Base-by-base conservation (phyloP, 1,139 yeast species). In the Barnettozyma hawaiiensis region DNA sequence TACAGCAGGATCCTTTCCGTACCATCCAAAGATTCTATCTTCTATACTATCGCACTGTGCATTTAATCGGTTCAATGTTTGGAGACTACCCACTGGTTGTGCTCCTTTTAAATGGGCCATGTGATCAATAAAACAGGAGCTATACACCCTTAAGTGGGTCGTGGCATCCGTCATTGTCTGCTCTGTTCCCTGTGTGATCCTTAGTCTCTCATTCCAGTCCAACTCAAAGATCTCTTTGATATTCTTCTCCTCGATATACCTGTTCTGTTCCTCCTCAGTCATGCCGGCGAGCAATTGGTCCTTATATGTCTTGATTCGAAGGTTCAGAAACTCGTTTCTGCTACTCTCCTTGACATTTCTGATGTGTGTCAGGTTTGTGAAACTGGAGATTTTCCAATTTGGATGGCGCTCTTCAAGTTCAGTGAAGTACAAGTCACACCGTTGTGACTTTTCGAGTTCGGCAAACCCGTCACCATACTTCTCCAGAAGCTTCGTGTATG, bases 11-110 rank as follows among this genome's bases (percentile, higher is more conserved):
- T 57, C 52, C 40, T 61, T 52, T 2, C 70, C 58, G 32, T 68
- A 48, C 73, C 73, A 69, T 29, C 64, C 69, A 51, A 66, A 69
- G 19, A 69, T 46, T 47, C 71, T 58, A 19, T 59, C 53, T 45
- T 69, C 73, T 7, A 69, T 37, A 14, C 23, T n/a, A 7, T 37
- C 29, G 9, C 35, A 20, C 5, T 29, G 15, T 10, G 16, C 11
- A 26, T 31, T 28, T 15, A 29, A 10, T 5, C 16, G 10, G 14
- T 20, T 21, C 11, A 28, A 16, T 4, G 20, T 18, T 7, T 27
- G 23, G 6, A 26, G n/a, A 7, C 23, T 3, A 5, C 10, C 29
- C 3, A 11, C 22, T 11, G 32, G 26, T 8, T 27, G 20, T 27
- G n/a, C 6, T n/a, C 15, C 29, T 7, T 14, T 10, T 29, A 28